A percentile compares a stretch with the other conserved stretches of the same genome.
phyloP scores from a whole-genome alignment of 441 rosid genomes.

The Capsella rubella region DNA sequence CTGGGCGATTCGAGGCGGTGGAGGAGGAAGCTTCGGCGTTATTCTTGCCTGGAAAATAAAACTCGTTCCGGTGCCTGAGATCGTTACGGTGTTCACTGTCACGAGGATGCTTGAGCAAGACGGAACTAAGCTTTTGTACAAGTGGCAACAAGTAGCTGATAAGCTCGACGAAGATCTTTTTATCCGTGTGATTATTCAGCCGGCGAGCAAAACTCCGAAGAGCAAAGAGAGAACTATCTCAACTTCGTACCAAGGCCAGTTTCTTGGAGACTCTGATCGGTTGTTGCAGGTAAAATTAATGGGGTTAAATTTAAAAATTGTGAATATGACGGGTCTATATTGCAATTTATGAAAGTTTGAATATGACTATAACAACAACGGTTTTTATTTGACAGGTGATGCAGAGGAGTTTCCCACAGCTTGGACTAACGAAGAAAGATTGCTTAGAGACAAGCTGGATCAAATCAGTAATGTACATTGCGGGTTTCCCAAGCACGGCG shows the following conservation, averaged over 20 bases:
- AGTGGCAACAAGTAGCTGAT: constrained; percentile 52
- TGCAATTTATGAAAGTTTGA: not conserved
- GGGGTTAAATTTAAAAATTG: not conserved
- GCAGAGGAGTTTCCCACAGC: constrained; percentile 50
- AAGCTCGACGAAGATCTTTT: constrained; percentile 51
- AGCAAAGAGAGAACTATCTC: constrained; percentile 41
- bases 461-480: constrained; percentile 47
- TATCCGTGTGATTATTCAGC: constrained; percentile 35
- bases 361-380: constrained; percentile 24
- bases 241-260: constrained; percentile 42
- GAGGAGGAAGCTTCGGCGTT: constrained; percentile 51
- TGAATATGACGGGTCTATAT: not conserved
- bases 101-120: constrained; percentile 48
- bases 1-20: constrained; percentile 55
- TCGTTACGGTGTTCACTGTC: constrained; percentile 47
- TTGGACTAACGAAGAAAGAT: constrained; percentile 47
- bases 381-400: constrained; percentile 33
- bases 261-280: constrained; percentile 42
- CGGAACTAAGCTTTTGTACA: constrained; percentile 43
- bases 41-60: constrained; percentile 49
- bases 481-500: constrained; percentile 40
- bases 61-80: constrained; percentile 48
- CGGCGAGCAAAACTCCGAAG: constrained; percentile 28
- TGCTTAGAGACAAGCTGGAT: constrained; percentile 50
- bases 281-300: constrained; percentile 36